Percentiles rank a stretch among this genome's conserved stretches.
Conservation (phyloP, 495 filamentous ascomycete species). For the Penicillium desertorum region DNA sequence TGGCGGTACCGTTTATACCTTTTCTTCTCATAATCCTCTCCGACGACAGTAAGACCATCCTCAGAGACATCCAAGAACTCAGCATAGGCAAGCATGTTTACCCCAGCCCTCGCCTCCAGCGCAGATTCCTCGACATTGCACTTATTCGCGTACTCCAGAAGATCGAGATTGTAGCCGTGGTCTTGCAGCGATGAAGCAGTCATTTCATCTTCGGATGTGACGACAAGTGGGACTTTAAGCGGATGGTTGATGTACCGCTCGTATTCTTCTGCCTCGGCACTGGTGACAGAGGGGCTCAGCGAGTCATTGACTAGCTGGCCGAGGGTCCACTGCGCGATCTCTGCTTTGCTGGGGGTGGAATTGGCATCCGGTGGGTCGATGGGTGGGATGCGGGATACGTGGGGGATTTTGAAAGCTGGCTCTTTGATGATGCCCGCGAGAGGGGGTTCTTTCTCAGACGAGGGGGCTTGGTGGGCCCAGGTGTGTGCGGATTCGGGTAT, state of each 20-base stretch:
- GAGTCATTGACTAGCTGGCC: constrained; percentile 78
- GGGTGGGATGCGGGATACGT: constrained; percentile 24
- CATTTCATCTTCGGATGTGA: constrained; percentile 64
- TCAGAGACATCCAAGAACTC: constrained; percentile 75
- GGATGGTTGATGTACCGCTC: constrained; percentile 89
- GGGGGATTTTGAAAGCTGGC: constrained; percentile 27
- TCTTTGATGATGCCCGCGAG: constrained; percentile 48
- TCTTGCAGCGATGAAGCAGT: constrained; percentile 43
- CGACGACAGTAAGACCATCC: constrained; percentile 81
- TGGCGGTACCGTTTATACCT: constrained; percentile 93
- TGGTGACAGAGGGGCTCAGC: constrained; percentile 73
- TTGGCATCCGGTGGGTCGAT: constrained; percentile 27
- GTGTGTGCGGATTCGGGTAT: constrained; percentile 15
- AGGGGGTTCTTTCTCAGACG: constrained; percentile 34
- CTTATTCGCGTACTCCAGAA: constrained; percentile 70
- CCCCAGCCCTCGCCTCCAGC: constrained; percentile 50
- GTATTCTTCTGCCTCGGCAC: constrained; percentile 80
- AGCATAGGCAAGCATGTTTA: constrained; percentile 70
- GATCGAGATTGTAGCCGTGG: constrained; percentile 57
- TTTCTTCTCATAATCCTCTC: constrained; percentile 84
- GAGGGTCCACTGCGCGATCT: constrained; percentile 79
- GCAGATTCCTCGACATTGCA: constrained; percentile 39
- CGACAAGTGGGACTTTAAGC: constrained; percentile 81
- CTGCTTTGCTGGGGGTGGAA: constrained; percentile 54
- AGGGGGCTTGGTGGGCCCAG: constrained; percentile 34